Conservation (phyloP, 2,329 filamentous ascomycete species). For the Mollisiaceae sp. region DNA sequence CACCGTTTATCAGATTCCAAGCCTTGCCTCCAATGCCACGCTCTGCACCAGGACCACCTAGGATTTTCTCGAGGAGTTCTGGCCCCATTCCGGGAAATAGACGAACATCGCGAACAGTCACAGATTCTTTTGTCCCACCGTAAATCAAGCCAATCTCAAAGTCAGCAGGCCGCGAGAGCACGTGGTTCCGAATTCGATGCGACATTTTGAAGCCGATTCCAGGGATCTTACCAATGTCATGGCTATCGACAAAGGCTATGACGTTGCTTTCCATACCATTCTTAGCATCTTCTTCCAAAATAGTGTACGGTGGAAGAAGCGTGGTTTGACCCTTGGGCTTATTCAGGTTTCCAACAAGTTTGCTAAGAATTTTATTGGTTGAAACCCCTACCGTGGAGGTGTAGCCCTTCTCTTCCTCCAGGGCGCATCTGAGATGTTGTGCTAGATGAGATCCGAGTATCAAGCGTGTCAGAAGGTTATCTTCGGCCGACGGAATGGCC, state of each 20-base stretch:
- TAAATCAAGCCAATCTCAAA: constrained; percentile 53
- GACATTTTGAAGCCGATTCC: constrained; percentile 85
- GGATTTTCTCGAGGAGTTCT: constrained; percentile 67
- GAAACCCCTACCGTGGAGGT: constrained; percentile 88
- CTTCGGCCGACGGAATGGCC: constrained; percentile 16
- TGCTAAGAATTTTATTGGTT: constrained; percentile 84
- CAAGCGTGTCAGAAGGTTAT: constrained; percentile 55
- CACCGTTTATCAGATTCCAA: constrained; percentile 81
- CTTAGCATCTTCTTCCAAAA: constrained; percentile 28
- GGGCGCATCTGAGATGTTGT: constrained; percentile 69
- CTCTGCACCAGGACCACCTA: constrained; percentile 72
- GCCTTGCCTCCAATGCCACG: constrained; percentile 73
- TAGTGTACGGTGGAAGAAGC: constrained; percentile 67
- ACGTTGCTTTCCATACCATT: constrained; percentile 53
- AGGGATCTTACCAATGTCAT: constrained; percentile 80
- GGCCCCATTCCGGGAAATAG: constrained; percentile 66
- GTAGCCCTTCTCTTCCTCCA: constrained; percentile 81
- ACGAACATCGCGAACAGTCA: constrained; percentile 72
- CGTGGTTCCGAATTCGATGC: constrained; percentile 66
- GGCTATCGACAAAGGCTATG: constrained; percentile 72
- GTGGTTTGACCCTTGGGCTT: constrained; percentile 91
- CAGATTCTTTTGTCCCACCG: constrained; percentile 55
- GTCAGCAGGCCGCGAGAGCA: constrained; percentile 52
- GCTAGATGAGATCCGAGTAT: constrained; percentile 83
- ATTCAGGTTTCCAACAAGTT: constrained; percentile 81